A percentile compares a stretch with the other conserved stretches of the same genome.
These are phyloP conservation scores for Populus tremula DNA, from an alignment of 345 rosid species.

Conservation along the genomic window DNA sequence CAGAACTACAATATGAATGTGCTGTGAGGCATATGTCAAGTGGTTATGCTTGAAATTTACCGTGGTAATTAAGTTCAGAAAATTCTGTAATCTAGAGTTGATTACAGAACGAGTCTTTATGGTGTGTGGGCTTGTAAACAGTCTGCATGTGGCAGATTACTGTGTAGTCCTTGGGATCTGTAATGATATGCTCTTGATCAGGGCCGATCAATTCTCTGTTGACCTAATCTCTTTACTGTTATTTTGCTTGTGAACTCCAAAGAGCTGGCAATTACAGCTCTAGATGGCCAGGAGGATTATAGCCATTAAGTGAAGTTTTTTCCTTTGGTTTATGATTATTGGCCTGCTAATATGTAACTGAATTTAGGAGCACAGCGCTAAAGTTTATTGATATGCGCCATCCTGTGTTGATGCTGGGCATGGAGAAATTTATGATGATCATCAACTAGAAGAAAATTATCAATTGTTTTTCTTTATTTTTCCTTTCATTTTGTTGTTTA, in stretches of 20 bases:
- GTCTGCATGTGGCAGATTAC: background rate
- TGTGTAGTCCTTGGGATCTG: background rate
- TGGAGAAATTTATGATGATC: background rate
- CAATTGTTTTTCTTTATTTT: background rate
- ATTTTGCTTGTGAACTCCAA: background rate
- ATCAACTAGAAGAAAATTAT: background rate
- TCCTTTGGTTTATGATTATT: background rate
- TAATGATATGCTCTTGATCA: background rate
- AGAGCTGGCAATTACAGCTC: background rate
- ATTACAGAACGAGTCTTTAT: too few relatives aligned
- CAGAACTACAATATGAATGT: background rate
- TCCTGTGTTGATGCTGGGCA: background rate
- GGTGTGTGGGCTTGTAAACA: too few relatives aligned
- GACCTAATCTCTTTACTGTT: background rate
- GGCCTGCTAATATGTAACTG: background rate
- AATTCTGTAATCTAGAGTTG: background rate
- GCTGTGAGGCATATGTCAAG: background rate
- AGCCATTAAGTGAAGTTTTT: background rate
- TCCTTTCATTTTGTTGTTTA: background rate
- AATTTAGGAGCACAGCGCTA: background rate
- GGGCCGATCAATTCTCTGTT: background rate
- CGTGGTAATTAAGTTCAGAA: background rate
- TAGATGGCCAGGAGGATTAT: too few relatives aligned
- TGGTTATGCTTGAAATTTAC: background rate
- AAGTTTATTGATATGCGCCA: background rate